phyloP scores from a whole-genome alignment of 805 yeast species.

The Torulaspora indica region DNA sequence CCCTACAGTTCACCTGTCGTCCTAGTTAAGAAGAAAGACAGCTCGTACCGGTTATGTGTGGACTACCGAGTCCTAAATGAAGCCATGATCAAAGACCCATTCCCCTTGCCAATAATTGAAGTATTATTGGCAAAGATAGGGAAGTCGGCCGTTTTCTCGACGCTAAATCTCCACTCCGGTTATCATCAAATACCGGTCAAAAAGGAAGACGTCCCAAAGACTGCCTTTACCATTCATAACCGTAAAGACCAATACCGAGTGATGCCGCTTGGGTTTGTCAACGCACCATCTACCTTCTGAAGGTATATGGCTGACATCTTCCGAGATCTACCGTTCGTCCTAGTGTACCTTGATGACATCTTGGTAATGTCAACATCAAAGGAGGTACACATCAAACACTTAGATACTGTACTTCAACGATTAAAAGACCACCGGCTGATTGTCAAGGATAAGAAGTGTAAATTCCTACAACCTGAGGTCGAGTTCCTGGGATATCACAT shows the following conservation, averaged over 20 bases:
- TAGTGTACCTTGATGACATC: not conserved
- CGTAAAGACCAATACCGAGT: not conserved
- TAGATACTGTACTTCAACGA: not conserved
- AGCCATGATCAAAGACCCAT: not conserved
- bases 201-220: not conserved
- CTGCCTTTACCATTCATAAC: not conserved
- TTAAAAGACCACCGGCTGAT: not conserved
- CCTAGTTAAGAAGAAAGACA: conserved; percentile 16
- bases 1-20: conserved; percentile 17
- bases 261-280: not conserved
- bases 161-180: not conserved
- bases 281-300: not conserved
- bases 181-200: not conserved
- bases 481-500: too few species aligned
- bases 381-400: not conserved
- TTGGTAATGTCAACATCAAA: not conserved
- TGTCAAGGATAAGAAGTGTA: not conserved
- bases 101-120: not conserved
- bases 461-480: not conserved
- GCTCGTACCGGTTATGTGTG: not conserved
- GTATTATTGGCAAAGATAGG: not conserved
- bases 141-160: not conserved
- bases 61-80: not conserved
- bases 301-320: not conserved
- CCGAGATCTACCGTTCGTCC: not conserved